Conservation (phyloP, 345 rosid species). For the Melaleuca quinquenervia region DNA sequence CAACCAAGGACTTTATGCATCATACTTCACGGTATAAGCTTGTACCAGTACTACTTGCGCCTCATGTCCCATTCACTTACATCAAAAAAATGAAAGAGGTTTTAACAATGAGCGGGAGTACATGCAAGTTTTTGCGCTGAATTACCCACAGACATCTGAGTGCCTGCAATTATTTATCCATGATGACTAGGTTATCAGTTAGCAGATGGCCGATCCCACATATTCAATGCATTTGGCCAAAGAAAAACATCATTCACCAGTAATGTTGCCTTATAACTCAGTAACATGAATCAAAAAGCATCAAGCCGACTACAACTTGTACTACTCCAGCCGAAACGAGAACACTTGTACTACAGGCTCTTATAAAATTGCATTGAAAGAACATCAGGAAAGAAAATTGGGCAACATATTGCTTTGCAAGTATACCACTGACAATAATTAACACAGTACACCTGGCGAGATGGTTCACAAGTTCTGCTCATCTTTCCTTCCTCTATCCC, state of each 20-base stretch:
- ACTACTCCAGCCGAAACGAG: not conserved
- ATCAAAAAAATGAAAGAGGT: not conserved
- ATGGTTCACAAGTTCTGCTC: slow-evolving; percentile 5
- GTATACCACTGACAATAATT: not conserved
- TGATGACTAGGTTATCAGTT: not conserved
- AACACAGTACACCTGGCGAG: not conserved
- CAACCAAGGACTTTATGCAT: not conserved
- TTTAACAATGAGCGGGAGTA: not conserved
- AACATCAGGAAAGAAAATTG: not conserved
- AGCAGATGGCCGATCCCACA: rapidly evolving
- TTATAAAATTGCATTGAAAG: not conserved
- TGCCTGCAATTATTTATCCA: not conserved
- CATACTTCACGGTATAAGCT: not conserved
- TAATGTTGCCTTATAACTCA: not conserved
- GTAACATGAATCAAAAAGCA: not conserved
- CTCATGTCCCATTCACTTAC: not conserved
- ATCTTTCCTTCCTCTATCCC: slow-evolving; percentile 31
- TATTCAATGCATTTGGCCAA: not conserved
- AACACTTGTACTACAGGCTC: not conserved
- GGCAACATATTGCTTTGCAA: not conserved
- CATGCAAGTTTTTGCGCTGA: not conserved
- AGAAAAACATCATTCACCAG: not conserved
- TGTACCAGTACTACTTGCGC: not conserved
- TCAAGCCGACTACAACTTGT: not conserved
- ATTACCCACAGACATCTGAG: not conserved